Base-by-base conservation (phyloP, 768 basidiomycete species). In the Amanita fuliginea region DNA sequence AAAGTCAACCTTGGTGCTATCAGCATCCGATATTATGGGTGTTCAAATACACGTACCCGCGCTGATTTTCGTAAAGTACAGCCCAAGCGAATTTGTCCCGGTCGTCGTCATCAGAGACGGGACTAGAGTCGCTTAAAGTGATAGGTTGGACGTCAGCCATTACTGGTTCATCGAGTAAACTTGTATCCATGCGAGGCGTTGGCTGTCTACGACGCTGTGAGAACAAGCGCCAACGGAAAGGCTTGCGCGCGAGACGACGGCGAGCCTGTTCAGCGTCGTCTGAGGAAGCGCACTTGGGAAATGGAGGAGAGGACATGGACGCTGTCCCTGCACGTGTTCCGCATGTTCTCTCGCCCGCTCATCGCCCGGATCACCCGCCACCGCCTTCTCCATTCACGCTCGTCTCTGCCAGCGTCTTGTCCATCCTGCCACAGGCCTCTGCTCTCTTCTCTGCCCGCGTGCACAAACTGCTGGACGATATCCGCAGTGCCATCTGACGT, bases 61-160 rank as follows among this genome's bases (percentile, higher is more conserved):
- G 70, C 64, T 91, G 87, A 59, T 90, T 88, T 65, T 91, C 87
- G 53, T 86, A 87, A 8, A 90, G 57, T 8, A 84, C 61, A 6
- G 84, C 87, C 87, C 87, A 91, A 61, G 75, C 73, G 60, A 83
- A 90, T 10, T 72, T 63, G 57, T 84, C 79, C 48, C 63, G 61
- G 53, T 68, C 64, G 16, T 67, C 58, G 45, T 60, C 55, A 26
- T 61, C 54, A 22, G 56, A 51, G 42, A 56, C 47, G 6, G 60
- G 54, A 10, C 48, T 60, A 34, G 57, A 58, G 49, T 48, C 48
- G 47, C 69, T 62, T 21, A 74, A 56, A 47, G 41, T 57, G 33
- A 74, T 74, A 36, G 60, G 42, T 16, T 39, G 39, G 4, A 35
- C 18, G 33, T 43, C 41, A 30, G 33, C n/a, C 14, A 42, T 6